Evolutionary conservation across 2,329 filamentous ascomycete species (phyloP), one percentile per base, ranked within the genome.

Genomic region (Endoconidiophora laricicola): DNA sequence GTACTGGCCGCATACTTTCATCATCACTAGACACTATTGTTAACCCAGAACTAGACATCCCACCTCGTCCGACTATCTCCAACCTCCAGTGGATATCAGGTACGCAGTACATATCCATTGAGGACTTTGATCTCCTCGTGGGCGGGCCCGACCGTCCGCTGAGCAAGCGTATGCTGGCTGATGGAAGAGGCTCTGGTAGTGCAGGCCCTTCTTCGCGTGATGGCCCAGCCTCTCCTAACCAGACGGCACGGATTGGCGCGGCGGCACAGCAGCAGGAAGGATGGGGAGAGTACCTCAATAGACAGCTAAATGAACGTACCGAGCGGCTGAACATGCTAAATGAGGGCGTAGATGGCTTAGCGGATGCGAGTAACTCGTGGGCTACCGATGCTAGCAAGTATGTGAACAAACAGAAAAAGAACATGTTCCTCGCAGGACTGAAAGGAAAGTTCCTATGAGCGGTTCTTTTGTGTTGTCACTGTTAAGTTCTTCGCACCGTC

Each of bases 71-170:
- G 1, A 94, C 87, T 0, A 98, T 98, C 54, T 93, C 85, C 18
- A 94, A 93, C 59, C 66, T 98, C 37, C 87, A 96, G 65, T 98
- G 91, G 91, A 86, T 98, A 48, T 83, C 87, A 0, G 91, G 91
- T 3, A 96, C 90, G 1, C 90, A 95, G 63, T 83, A 93, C 58
- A 75, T 98, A 43, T 86, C 86, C 1, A 82, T 86, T 0, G 72
- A 80, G 2, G 91, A 98, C 59, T 78, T 98, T 59, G 91, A 96
- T 60, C 66, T 94, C 2, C 69, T 98, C 1, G 91, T 98, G 53
- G 86, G 90, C 46, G 90, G 90, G 0, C 81, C 87, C 1, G 83
- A 91, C 59, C 77, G 91, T 2, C 91, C 90, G 2, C 81, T 86
- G 1, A 91, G 84, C 54, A 93, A 93, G 65, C 78, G 83, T 36